phyloP scores from a whole-genome alignment of 108 stramenopile species.

The Conticribra guillardii region DNA sequence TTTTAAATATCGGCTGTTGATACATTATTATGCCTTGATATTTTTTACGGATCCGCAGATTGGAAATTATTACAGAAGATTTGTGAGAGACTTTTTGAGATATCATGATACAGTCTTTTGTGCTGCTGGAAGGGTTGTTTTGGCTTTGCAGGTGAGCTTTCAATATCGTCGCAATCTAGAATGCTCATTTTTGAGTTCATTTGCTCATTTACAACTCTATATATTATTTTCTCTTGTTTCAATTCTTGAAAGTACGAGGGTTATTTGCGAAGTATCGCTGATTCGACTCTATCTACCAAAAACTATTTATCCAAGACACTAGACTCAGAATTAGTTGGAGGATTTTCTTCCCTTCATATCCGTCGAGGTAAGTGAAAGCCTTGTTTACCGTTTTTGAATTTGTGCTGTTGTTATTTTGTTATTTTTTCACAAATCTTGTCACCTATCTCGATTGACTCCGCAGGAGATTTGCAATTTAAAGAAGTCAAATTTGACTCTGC shows the following conservation, averaged over 20 bases:
- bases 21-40: constrained; percentile 71
- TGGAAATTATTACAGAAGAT: constrained; percentile 62
- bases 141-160: constrained; percentile 78
- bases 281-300: constrained; percentile 1
- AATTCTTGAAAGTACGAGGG: constrained; percentile 49
- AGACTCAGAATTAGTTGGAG: constrained; percentile 44
- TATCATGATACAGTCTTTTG: constrained; percentile 88
- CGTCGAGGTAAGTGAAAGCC: constrained; percentile 23
- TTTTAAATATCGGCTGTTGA: constrained; percentile 54
- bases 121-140: constrained; percentile 88
- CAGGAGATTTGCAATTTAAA: constrained; percentile 50
- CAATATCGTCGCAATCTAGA: too few species aligned
- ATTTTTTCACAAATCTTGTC: too few species aligned
- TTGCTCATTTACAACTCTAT: too few species aligned
- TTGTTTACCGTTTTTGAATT: background rate
- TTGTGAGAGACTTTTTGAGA: constrained; percentile 83
- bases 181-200: too few species aligned
- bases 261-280: constrained; percentile 34
- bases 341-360: constrained; percentile 59
- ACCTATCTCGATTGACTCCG: background rate
- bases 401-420: background rate
- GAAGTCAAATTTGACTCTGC: constrained; percentile 49
- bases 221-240: too few species aligned
- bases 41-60: constrained; percentile 51
- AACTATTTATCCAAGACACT: constrained; percentile 27